Conservation (phyloP, 2,329 filamentous ascomycete species). For the Bipolaris oryzae region DNA sequence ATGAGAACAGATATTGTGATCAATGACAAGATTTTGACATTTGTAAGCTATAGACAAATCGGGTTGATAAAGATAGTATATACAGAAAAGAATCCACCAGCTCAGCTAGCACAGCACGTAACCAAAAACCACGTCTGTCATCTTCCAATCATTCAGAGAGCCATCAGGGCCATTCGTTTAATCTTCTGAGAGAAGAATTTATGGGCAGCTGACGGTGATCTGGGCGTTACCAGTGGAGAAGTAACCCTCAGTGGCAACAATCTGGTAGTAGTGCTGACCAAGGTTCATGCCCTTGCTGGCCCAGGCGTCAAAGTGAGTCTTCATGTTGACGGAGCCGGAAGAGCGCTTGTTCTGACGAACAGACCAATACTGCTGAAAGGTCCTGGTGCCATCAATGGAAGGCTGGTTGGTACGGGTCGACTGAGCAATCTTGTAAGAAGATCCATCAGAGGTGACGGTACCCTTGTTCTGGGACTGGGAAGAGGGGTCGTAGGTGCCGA, state of each 20-base stretch:
- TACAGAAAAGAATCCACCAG: background rate
- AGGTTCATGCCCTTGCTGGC: constrained; percentile 39
- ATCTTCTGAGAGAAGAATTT: constrained; percentile 3
- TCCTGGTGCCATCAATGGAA: constrained; percentile 57
- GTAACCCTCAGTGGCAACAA: constrained; percentile 54
- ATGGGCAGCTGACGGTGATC: constrained; percentile 54
- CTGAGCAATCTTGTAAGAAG: constrained; percentile 40
- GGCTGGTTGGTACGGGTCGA: constrained; percentile 50
- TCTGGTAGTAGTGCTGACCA: constrained; percentile 47
- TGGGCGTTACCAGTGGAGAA: constrained; percentile 55
- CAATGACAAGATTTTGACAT: background rate
- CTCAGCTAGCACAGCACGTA: background rate
- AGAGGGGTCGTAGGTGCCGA: constrained; percentile 57
- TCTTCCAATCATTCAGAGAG: background rate
- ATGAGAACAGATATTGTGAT: too few relatives aligned
- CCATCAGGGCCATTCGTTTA: background rate
- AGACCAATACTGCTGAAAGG: constrained; percentile 61
- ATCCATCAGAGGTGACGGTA: constrained; percentile 38
- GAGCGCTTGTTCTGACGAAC: constrained; percentile 42
- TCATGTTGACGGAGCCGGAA: constrained; percentile 40
- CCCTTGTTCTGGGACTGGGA: constrained; percentile 50
- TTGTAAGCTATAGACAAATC: background rate
- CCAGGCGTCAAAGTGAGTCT: constrained; percentile 47
- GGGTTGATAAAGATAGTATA: background rate
- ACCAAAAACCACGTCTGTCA: background rate